These are phyloP conservation scores for Pochonia chlamydosporia DNA, from an alignment of 2,329 filamentous ascomycete species.

Conservation along the genomic window DNA sequence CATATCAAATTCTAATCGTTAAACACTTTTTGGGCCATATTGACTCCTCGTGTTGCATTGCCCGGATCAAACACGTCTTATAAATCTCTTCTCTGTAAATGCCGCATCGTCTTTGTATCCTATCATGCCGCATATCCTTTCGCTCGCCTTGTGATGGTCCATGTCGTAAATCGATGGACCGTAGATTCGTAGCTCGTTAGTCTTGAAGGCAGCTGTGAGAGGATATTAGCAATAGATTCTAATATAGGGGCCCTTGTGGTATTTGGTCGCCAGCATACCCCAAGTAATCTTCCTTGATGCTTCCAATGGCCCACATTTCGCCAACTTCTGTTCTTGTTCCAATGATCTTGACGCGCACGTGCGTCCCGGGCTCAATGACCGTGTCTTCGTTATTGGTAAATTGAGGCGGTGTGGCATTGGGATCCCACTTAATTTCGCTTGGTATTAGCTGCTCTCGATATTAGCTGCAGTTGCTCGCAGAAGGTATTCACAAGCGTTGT, in stretches of 20 bases:
- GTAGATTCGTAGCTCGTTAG: conserved; percentile 6
- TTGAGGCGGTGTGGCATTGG: conserved; percentile 92
- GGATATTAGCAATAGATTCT: conserved; percentile 9
- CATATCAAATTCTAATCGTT: neutral
- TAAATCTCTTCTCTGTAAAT: neutral
- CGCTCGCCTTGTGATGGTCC: neutral
- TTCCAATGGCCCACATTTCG: conserved; percentile 94
- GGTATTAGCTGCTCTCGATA: conserved; percentile 67
- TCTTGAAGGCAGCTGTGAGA: conserved; percentile 19
- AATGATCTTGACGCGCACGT: conserved; percentile 89
- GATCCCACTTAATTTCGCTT: conserved; percentile 85
- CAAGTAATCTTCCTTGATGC: conserved; percentile 81
- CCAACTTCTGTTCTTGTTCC: conserved; percentile 90
- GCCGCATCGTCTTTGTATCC: neutral
- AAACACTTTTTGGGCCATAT: neutral
- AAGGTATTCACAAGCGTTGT: neutral
- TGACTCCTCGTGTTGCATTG: neutral
- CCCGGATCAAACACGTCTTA: neutral
- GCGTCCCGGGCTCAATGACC: conserved; percentile 87
- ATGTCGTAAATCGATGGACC: neutral
- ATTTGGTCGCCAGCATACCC: conserved; percentile 39
- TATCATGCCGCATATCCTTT: no score
- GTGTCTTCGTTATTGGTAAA: conserved; percentile 94
- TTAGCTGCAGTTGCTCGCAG: neutral
- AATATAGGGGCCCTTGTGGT: neutral